Evolutionary conservation across 768 basidiomycete species (phyloP).

Genomic region (Cubamyces lactineus): DNA sequence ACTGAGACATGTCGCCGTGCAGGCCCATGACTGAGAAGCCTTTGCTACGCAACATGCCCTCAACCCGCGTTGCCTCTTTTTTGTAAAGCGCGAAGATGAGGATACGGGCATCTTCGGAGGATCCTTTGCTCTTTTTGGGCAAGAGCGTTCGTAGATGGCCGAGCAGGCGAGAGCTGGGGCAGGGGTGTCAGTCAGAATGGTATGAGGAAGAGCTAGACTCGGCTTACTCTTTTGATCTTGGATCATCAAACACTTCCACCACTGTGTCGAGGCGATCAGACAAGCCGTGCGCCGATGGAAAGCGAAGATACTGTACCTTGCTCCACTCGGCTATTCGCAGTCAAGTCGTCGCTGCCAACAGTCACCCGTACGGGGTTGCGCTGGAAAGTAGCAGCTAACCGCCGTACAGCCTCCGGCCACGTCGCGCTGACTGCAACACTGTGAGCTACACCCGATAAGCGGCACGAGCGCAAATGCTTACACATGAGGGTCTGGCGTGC

Average conservation of each 20-base stretch:
- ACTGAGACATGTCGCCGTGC: slow-evolving; percentile 91
- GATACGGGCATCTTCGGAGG: slow-evolving; percentile 63
- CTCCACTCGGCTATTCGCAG: slow-evolving; percentile 92
- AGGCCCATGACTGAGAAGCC: slow-evolving; percentile 82
- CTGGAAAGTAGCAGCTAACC: slow-evolving; percentile 88
- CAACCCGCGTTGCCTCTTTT: slow-evolving; percentile 93
- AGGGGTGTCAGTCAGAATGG: background rate
- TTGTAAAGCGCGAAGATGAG: slow-evolving; percentile 97
- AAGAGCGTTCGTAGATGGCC: slow-evolving; percentile 55
- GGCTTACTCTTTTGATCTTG: slow-evolving; percentile 83
- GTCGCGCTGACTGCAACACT: slow-evolving; percentile 83
- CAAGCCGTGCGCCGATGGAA: background rate
- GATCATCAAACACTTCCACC: slow-evolving; percentile 90
- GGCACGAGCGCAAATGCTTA: slow-evolving; percentile 41
- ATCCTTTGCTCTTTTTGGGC: slow-evolving; percentile 64
- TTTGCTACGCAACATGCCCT: slow-evolving; percentile 70
- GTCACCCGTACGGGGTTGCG: slow-evolving; percentile 85
- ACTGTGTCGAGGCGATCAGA: slow-evolving; percentile 30
- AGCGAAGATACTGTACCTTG: slow-evolving; percentile 49
- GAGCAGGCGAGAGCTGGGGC: slow-evolving; percentile 61
- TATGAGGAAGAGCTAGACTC: background rate
- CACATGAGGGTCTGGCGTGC: slow-evolving; percentile 94
- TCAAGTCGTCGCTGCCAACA: slow-evolving; percentile 93
- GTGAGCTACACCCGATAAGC: background rate
- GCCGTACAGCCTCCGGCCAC: slow-evolving; percentile 94